Evolutionary conservation across 1,139 yeast species (phyloP).

Genomic region (Pneumocystis murina): DNA sequence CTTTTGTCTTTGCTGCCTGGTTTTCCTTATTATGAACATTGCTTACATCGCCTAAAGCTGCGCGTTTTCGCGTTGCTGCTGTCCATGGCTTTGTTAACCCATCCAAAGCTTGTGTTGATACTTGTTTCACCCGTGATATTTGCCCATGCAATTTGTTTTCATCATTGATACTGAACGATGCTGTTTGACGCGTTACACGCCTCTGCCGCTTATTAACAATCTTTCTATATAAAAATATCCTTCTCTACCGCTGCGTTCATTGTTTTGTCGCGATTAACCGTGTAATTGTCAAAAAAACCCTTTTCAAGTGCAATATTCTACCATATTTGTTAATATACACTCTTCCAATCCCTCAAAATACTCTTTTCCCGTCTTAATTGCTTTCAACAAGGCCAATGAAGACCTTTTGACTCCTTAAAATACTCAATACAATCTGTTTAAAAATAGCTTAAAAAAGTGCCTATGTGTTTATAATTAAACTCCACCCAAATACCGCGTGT

Average conservation of each 20-base stretch:
- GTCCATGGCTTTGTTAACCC: not conserved
- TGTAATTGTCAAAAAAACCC: not conserved
- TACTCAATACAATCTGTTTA: not conserved
- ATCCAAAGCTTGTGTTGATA: not conserved
- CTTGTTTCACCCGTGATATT: not conserved
- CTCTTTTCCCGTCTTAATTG: not conserved
- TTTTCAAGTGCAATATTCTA: not conserved
- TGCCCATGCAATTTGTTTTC: not conserved
- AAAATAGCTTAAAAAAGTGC: not conserved
- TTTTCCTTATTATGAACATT: slow-evolving; percentile 17
- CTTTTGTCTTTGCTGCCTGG: slow-evolving; percentile 2
- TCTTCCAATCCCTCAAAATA: not conserved
- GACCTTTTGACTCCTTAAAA: not conserved
- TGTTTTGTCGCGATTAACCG: not conserved
- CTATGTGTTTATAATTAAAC: not conserved
- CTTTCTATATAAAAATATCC: not conserved
- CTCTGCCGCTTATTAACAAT: not conserved
- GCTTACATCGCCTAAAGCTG: slow-evolving; percentile 24
- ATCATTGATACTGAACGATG: not conserved
- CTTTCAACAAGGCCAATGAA: not conserved
- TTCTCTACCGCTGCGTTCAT: not conserved
- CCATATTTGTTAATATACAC: not conserved
- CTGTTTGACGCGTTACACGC: not conserved
- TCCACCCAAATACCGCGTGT: not conserved
- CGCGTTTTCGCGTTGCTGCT: slow-evolving; percentile 18